Evolutionary conservation across 768 basidiomycete species (phyloP), one percentile per base, ranked within the genome.

Genomic region (Crepidotus variabilis): DNA sequence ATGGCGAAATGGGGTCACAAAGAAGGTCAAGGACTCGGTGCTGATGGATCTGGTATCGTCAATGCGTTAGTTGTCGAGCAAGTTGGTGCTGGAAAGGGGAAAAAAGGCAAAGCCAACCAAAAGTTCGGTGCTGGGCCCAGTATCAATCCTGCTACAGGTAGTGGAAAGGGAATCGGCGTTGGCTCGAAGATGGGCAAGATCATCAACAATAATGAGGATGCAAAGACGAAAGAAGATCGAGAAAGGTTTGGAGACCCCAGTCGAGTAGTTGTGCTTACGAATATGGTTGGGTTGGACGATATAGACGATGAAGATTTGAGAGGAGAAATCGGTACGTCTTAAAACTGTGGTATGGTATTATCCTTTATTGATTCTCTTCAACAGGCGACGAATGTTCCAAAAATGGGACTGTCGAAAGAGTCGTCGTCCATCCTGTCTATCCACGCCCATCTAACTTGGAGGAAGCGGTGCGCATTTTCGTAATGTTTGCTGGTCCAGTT

Each of bases 1-100:
- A 96, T 97, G 94, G 91, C 90, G 2, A 97, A 94, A 73, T 95
- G 90, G 91, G 95, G 95, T 0, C 93, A 97, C 68, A 90, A 91
- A 67, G 92, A 92, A 68, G 96, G 96, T 1, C 87, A 94, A 71
- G 95, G 95, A 9, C 79, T 98, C 1, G 96, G 96, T 33, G 87
- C 81, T 0, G 85, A 90, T 57, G 90, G 86, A 7, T 79, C 81
- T 1, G 94, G 94, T 1, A 95, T 98, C 47, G 84, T 95, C 46
- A 90, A 95, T 56, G 93, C 95, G 5, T 80, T 98, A 3, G 81
- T 86, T 0, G 89, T 96, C 20, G 90, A 95, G 65, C 87, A 88
- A 56, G 74, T 82, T 14, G 66, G 56, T 1, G 65, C 65, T 39
- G 66, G 65, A 28, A 75, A 76, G 67, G 67, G 68, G 54, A 71